Evolutionary conservation across 495 filamentous ascomycete genomes (phyloP), one percentile per base, ranked within the genome.

Genomic region (Friedmanniomyces simplex): DNA sequence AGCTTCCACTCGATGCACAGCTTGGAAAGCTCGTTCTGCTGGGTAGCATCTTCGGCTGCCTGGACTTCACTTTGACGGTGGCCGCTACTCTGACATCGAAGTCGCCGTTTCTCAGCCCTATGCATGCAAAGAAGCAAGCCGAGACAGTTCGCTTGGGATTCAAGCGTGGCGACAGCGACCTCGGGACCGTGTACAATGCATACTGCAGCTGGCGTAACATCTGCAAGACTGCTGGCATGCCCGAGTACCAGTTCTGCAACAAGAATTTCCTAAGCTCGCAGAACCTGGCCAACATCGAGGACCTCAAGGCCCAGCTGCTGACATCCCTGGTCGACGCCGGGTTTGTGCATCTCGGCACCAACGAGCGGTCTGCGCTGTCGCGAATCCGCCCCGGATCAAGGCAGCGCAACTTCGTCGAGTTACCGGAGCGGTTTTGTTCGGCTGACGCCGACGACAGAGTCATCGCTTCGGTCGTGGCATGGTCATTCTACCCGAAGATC

Each of bases 401-500:
- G 5, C 74, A 84, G 16, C 84, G 86, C 22, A 75, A 78, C 28
- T 96, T 97, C 69, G 93, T 94, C 62, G 77, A 78, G 2, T 77
- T 94, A 0, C 89, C 90, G 0, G 80, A 84, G 50, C 71, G 80
- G 21, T 84, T 87, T 56, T 82, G 91, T 60, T 64, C 71, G 32
- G 87, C 91, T 67, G 87, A 83, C 66, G 75, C 78, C 41, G 94
- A 94, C 58, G 89, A 97, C 54, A 57, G 79, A 0, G 77, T 96
- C 22, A 71, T 86, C 13, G 82, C 82, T 61, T 85, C 89, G 0
- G 86, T 94, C 36, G 84, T 95, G 52, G 87, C 89, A 0, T 91
- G 86, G 79, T 87, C 86, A 50, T 96, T 98, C 74, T 96, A 98
- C 63, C 93, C 93, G 1, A 96, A 96, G 63, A 81, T 98, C 1